Conservation (phyloP, 2,329 filamentous ascomycete genomes). For the Colletotrichum theobromicola region DNA sequence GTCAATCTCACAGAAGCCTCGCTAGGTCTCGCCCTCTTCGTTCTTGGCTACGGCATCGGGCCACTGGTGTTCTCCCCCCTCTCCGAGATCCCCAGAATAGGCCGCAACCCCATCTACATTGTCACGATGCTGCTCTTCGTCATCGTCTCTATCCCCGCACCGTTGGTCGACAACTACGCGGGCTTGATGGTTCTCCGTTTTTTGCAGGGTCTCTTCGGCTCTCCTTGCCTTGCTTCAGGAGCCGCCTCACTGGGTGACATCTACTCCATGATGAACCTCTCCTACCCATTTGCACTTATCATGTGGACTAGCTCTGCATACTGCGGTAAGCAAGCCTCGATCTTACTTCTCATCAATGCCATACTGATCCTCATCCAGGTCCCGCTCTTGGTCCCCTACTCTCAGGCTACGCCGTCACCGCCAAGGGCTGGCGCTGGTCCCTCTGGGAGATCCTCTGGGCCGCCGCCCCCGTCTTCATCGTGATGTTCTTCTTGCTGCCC, state of each 20-base stretch:
- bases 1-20: conserved; percentile 57
- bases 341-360: not conserved
- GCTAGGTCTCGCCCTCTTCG: conserved; percentile 66
- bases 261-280: conserved; percentile 57
- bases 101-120: conserved; percentile 72
- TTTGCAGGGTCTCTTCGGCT: conserved; percentile 70
- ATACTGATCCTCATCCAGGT: not conserved
- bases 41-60: conserved; percentile 67
- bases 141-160: conserved; percentile 68
- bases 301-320: conserved; percentile 57
- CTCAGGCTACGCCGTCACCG: conserved; percentile 63
- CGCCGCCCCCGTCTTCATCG: conserved; percentile 60
- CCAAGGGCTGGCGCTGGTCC: conserved; percentile 67
- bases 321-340: conserved; percentile 25
- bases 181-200: conserved; percentile 70
- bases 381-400: conserved; percentile 65
- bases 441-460: conserved; percentile 69
- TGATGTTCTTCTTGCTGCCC: conserved; percentile 67
- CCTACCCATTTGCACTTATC: conserved; percentile 58
- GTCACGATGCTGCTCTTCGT: conserved; percentile 72
- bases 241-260: conserved; percentile 58
- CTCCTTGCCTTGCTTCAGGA: conserved; percentile 67
- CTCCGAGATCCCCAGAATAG: conserved; percentile 69
- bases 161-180: conserved; percentile 65
- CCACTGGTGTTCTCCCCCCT: conserved; percentile 71